Percentiles rank a stretch among this genome's conserved stretches.
These are phyloP conservation scores for Plenodomus biglobosus DNA, from an alignment of 2,329 filamentous ascomycete species.

Conservation along the genomic window DNA sequence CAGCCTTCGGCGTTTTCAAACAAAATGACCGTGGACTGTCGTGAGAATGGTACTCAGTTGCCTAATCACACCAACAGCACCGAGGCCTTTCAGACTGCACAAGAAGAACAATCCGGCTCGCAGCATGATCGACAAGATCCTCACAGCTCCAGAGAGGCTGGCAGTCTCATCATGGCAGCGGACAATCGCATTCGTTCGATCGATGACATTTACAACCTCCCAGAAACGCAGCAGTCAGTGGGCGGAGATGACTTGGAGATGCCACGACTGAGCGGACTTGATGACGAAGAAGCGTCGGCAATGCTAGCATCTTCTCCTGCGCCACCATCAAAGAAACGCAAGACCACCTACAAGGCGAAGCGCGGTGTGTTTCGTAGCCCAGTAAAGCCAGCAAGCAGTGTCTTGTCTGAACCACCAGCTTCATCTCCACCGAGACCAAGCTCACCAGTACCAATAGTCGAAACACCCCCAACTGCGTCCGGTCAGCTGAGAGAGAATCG, in stretches of 20 bases:
- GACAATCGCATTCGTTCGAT: conserved; percentile 29
- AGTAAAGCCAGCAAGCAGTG: conserved; percentile 13
- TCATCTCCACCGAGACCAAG: conserved; percentile 1
- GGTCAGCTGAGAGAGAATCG: conserved; percentile 37
- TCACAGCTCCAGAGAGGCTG: conserved; percentile 17
- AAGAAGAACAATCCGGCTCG: conserved; percentile 41
- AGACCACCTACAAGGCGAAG: conserved; percentile 27
- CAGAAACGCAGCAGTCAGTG: conserved; percentile 35
- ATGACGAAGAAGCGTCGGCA: conserved; percentile 40
- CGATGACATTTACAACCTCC: conserved; percentile 41
- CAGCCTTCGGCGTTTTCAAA: conserved; percentile 31
- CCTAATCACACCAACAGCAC: conserved; percentile 22
- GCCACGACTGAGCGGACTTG: conserved; percentile 35
- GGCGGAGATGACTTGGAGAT: conserved; percentile 39
- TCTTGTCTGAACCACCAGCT: conserved; percentile 12
- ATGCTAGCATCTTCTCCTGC: conserved; percentile 30
- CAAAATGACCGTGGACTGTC: background rate
- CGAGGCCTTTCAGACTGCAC: conserved; percentile 38
- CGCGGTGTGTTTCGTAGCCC: conserved; percentile 23
- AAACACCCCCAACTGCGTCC: conserved; percentile 23
- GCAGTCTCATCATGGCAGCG: conserved; percentile 13
- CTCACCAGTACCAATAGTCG: background rate
- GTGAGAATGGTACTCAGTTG: background rate
- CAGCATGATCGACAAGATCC: conserved; percentile 15
- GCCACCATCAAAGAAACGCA: conserved; percentile 37